Evolutionary conservation across 2,329 filamentous ascomycete genomes (phyloP).

Genomic region (Colletotrichum musae): DNA sequence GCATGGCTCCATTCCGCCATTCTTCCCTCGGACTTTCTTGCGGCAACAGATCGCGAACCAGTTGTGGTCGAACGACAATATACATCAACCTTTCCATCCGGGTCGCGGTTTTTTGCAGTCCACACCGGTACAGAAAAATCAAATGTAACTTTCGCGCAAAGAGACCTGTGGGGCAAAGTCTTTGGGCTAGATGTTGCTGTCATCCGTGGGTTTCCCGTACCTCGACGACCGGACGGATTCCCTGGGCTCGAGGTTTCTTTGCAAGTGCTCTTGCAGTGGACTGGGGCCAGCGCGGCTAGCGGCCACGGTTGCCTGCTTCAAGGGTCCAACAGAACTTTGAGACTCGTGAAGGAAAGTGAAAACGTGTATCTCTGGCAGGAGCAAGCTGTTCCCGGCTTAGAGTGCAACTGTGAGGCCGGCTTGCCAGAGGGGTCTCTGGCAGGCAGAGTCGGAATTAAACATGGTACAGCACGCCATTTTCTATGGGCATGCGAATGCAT

Average conservation of each 20-base stretch:
- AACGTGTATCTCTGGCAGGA: neutral
- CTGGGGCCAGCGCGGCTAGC: neutral
- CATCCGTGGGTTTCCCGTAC: neutral
- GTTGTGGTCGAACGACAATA: too few species aligned
- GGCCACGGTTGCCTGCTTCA: neutral
- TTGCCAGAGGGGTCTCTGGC: neutral
- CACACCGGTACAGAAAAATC: too few species aligned
- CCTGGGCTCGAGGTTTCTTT: neutral
- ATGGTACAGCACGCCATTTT: neutral
- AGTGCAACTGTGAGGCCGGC: neutral
- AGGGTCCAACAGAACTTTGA: neutral
- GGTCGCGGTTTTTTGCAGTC: too few species aligned
- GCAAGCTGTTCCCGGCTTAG: too few species aligned
- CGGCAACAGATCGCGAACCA: too few species aligned
- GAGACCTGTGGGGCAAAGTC: too few species aligned
- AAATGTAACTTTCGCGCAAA: too few species aligned
- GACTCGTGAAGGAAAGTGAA: neutral
- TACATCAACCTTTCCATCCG: too few species aligned
- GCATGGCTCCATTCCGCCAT: neutral
- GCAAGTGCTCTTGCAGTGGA: neutral
- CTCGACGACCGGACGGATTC: neutral
- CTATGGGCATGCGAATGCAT: neutral
- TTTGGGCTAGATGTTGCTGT: too few species aligned
- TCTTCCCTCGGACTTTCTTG: neutral
- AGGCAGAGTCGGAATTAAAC: neutral